Base-by-base conservation (phyloP, 2,329 filamentous ascomycete genomes). In the Penicillium paneum region DNA sequence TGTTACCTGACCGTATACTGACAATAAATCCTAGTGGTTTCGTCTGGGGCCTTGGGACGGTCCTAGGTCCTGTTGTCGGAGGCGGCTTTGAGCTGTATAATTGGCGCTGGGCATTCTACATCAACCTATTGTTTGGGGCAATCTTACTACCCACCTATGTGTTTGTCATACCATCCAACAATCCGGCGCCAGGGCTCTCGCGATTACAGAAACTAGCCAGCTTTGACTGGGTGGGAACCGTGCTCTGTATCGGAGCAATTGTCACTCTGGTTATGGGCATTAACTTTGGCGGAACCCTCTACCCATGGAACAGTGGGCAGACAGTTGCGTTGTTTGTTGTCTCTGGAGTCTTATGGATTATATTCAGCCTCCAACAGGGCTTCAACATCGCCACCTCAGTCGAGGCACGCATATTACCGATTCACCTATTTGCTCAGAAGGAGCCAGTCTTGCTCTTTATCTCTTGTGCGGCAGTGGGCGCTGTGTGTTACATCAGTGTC, bases 131-230 rank as follows among this genome's bases (percentile, higher is more conserved):
- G 21, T 60, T 72, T 57, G 73, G 73, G 28, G 71, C 66, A 6
- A 53, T 71, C 8, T 65, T 68, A 7, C 72, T 80, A 64, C 43
- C 71, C 50, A 74, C 79, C 41, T 76, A 81, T 63, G 63, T 78
- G 63, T 66, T 81, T 60, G 74, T 78, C 63, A 73, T 82, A 58
- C 66, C 74, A 38, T 72, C 79, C 51, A 69, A 68, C 64, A 72
- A 64, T 36, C 39, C 36, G 10, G 56, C 54, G 29, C 72, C 11
- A 11, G 40, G 34, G 8, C 74, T 43, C 62, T 69, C 3, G 57
- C 68, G 38, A 54, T 57, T 31, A 61, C 60, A 51, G 55, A 66
- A 45, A 59, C 72, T 62, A 61, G 72, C 36, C 1, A 39, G 29
- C 28, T 61, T 74, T 15, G 73, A 75, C 57, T 63, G 67, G 11